Conservation (phyloP, 2,329 filamentous ascomycete species). For the Talaromyces sp. region DNA sequence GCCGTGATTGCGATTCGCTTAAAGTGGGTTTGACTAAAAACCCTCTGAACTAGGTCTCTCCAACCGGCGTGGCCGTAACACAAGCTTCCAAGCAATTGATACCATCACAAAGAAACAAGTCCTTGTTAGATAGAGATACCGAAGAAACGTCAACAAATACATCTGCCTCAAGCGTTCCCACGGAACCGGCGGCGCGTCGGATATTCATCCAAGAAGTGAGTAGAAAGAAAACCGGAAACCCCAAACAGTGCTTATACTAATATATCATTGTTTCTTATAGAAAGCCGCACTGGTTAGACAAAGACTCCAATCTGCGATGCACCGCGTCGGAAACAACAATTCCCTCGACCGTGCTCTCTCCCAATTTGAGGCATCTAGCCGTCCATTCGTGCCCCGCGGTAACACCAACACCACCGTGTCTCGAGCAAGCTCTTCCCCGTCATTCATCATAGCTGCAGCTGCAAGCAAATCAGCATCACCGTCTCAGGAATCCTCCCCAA, state of each 20-base stretch:
- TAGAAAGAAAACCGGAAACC: background rate
- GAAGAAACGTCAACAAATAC: conserved; percentile 9
- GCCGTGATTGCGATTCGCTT: background rate
- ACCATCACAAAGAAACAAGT: conserved; percentile 1
- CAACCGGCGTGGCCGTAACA: background rate
- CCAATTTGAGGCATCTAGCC: conserved; percentile 30
- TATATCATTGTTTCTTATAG: conserved; percentile 17
- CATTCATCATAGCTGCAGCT: background rate
- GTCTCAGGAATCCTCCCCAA: background rate
- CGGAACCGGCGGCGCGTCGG: conserved; percentile 33
- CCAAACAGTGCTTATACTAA: background rate
- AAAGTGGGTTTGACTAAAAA: background rate
- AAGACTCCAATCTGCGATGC: conserved; percentile 38
- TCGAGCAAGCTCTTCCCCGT: background rate
- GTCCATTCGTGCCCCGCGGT: background rate
- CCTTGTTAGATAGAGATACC: conserved; percentile 7
- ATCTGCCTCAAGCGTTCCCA: conserved; percentile 21
- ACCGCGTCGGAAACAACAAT: conserved; percentile 30
- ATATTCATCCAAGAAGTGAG: conserved; percentile 38
- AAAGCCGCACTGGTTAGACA: conserved; percentile 37
- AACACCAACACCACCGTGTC: background rate
- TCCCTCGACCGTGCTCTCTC: conserved; percentile 38
- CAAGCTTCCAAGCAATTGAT: background rate
- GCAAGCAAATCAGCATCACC: background rate
- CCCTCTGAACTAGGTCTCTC: background rate